These are phyloP conservation scores for Pythium volutum DNA, from an alignment of 352 stramenopile species.

Conservation along the genomic window DNA sequence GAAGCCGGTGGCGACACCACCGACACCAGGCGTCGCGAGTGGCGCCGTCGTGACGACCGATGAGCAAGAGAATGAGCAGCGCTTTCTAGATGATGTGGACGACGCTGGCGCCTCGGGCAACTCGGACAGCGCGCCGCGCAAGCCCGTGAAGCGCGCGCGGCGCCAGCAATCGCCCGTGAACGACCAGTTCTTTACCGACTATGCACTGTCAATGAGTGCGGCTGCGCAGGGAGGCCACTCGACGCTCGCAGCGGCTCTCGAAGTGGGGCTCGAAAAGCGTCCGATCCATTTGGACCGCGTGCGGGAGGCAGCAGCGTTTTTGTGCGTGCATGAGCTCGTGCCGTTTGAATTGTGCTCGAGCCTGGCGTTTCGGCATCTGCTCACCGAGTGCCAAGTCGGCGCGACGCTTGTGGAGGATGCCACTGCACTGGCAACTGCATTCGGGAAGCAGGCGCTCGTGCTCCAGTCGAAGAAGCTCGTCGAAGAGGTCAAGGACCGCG, in stretches of 20 bases:
- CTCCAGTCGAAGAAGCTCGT: conserved; percentile 55
- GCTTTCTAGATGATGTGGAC: conserved; percentile 24
- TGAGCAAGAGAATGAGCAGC: conserved; percentile 20
- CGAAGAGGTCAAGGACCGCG: conserved; percentile 42
- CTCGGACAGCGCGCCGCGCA: background rate
- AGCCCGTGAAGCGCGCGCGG: conserved; percentile 38
- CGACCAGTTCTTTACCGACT: conserved; percentile 45
- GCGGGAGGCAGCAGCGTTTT: conserved; percentile 48
- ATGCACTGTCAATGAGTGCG: conserved; percentile 24
- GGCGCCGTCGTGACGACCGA: background rate
- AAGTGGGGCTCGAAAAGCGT: conserved; percentile 13
- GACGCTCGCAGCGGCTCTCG: background rate
- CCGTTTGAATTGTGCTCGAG: conserved; percentile 67
- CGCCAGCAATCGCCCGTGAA: background rate
- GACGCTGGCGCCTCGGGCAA: background rate
- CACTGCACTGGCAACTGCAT: conserved; percentile 34
- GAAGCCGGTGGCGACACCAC: conserved; percentile 18
- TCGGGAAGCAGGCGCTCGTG: conserved; percentile 44
- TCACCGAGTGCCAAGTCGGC: conserved; percentile 53
- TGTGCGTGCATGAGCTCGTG: conserved; percentile 69
- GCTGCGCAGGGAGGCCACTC: background rate
- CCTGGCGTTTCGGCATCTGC: conserved; percentile 49
- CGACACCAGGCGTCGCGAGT: background rate
- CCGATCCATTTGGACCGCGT: conserved; percentile 50
- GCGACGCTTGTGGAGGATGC: conserved; percentile 33